Conservation (phyloP, 179 eudicot genomes). For the Corrigiola litoralis region DNA sequence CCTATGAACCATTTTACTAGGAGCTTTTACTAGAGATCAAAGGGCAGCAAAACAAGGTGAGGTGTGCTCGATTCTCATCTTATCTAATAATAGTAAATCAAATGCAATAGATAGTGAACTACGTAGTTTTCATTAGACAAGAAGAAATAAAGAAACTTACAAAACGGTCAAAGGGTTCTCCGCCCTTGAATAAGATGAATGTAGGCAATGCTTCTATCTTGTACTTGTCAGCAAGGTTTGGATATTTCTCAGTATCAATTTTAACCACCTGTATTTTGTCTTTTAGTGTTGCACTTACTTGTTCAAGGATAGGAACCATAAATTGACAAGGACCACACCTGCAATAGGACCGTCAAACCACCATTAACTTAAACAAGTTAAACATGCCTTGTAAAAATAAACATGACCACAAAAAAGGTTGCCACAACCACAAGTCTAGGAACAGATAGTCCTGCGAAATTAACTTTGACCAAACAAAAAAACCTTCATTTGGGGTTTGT, state of each 20-base stretch:
- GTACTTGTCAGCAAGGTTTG: slow-evolving; percentile 67
- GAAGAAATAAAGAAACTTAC: slow-evolving; percentile 47
- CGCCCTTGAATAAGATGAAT: slow-evolving; percentile 84
- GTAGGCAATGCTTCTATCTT: slow-evolving; percentile 88
- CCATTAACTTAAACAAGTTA: not conserved
- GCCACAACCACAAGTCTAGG: not conserved
- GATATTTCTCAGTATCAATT: slow-evolving; percentile 95
- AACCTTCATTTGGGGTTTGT: no score
- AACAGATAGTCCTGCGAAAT: no score
- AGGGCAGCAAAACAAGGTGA: no score
- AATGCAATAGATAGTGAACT: no score
- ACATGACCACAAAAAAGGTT: not conserved
- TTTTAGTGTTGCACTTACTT: slow-evolving; percentile 54
- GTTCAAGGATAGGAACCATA: slow-evolving; percentile 81
- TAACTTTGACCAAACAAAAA: no score
- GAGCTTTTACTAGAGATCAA: no score
- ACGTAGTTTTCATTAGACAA: not conserved
- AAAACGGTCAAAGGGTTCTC: slow-evolving; percentile 77
- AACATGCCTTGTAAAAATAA: not conserved
- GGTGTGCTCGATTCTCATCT: no score
- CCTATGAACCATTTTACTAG: no score
- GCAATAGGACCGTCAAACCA: slow-evolving; percentile 11
- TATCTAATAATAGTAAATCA: no score
- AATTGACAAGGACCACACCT: slow-evolving; percentile 99
- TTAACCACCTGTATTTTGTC: slow-evolving; percentile 80